Conservation (phyloP, 371 early-diverging fungal species). For the Mortierella sp. region DNA sequence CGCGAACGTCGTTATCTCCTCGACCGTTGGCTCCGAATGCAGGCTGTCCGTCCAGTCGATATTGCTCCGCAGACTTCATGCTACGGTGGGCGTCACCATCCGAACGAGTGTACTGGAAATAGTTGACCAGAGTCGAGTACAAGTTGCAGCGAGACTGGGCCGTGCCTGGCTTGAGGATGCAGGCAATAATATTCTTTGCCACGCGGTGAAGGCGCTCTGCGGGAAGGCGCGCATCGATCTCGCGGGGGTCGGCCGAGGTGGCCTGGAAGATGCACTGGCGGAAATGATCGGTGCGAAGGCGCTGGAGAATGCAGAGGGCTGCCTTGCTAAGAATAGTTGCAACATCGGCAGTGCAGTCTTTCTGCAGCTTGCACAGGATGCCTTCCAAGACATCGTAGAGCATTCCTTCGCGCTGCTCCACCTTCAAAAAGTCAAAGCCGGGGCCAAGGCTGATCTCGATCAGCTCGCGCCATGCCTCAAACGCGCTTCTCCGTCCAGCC, state of each 20-base stretch:
- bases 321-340: slow-evolving; percentile 74
- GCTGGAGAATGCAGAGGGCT: slow-evolving; percentile 66
- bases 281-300: slow-evolving; percentile 62
- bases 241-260: slow-evolving; percentile 50
- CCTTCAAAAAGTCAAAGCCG: slow-evolving; percentile 73
- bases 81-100: slow-evolving; percentile 35
- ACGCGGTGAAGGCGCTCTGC: slow-evolving; percentile 72
- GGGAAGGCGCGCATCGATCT: slow-evolving; percentile 62
- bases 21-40: neutral
- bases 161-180: slow-evolving; percentile 72
- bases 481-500: slow-evolving; percentile 73
- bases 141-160: slow-evolving; percentile 84
- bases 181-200: slow-evolving; percentile 68
- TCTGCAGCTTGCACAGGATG: slow-evolving; percentile 72
- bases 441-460: slow-evolving; percentile 77
- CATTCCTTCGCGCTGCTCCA: slow-evolving; percentile 71
- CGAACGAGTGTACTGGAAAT: slow-evolving; percentile 70
- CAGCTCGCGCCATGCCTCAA: slow-evolving; percentile 85
- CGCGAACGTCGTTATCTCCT: slow-evolving; percentile 28
- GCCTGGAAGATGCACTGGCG: slow-evolving; percentile 57
- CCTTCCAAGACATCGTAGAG: slow-evolving; percentile 72
- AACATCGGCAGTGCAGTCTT: slow-evolving; percentile 63
- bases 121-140: slow-evolving; percentile 82
- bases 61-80: slow-evolving; percentile 8
- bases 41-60: slow-evolving; percentile 21